Conservation (phyloP, 148 eudicot genomes). For the Vaccinium myrtillus region DNA sequence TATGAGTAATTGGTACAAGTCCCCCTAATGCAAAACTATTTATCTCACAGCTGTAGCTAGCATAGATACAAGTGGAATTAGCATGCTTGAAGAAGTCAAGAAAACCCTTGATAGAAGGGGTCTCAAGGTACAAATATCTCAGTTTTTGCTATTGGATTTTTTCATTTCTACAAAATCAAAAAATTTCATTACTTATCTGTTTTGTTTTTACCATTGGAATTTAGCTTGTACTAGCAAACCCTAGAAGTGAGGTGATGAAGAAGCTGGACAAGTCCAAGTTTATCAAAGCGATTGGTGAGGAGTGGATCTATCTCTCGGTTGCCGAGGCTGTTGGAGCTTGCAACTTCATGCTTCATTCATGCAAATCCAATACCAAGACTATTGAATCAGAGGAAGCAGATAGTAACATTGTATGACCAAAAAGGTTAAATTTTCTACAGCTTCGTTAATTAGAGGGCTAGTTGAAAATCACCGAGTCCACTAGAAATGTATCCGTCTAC, state of each 20-base stretch:
- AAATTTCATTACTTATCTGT: neutral
- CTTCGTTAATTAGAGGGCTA: neutral
- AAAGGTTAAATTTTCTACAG: neutral
- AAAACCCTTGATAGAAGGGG: constrained; percentile 32
- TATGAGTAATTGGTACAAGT: neutral
- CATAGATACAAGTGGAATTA: constrained; percentile 66
- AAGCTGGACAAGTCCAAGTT: constrained; percentile 46
- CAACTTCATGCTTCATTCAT: constrained; percentile 33
- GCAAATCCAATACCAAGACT: constrained; percentile 22
- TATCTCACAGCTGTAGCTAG: constrained; percentile 49
- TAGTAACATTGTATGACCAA: constrained; percentile 18
- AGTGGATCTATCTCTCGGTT: constrained; percentile 45
- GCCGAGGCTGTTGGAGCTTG: constrained; percentile 54
- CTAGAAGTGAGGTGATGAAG: constrained; percentile 64
- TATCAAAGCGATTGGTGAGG: constrained; percentile 37
- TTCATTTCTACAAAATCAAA: neutral
- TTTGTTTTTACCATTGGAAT: neutral
- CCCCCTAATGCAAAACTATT: neutral
- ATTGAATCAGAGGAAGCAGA: constrained; percentile 10
- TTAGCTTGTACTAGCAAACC: constrained; percentile 51
- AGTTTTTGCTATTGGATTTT: neutral
- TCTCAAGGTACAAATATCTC: constrained; percentile 32
- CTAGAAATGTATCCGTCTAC: neutral
- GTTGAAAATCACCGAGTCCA: no score
- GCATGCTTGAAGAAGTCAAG: constrained; percentile 50